Conservation (phyloP, 2,329 filamentous ascomycete species). For the Talaromyces sp. region DNA sequence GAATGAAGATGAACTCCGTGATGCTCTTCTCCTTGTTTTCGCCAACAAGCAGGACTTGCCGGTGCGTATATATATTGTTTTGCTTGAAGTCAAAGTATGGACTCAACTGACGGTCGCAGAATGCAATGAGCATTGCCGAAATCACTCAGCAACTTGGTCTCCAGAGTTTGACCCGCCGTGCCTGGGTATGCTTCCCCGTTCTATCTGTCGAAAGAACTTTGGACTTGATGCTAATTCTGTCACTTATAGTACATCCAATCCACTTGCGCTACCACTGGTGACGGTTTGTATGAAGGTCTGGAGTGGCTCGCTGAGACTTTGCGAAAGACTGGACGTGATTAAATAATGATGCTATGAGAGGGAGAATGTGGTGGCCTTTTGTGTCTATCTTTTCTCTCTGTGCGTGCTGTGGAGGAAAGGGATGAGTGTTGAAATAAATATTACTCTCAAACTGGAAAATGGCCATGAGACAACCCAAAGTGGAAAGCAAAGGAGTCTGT, state of each 20-base stretch:
- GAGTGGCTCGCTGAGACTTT: constrained; percentile 84
- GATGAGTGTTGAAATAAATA: constrained; percentile 11
- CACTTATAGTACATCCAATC: constrained; percentile 87
- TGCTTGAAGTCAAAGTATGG: constrained; percentile 5
- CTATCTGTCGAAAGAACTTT: constrained; percentile 1
- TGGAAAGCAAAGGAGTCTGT: constrained; percentile 2
- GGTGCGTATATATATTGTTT: constrained; percentile 59
- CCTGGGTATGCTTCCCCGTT: constrained; percentile 70
- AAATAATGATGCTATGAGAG: constrained; percentile 23
- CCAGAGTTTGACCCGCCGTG: constrained; percentile 96
- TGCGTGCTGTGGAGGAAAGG: background rate
- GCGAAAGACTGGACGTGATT: constrained; percentile 59
- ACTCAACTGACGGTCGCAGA: constrained; percentile 52
- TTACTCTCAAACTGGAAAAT: constrained; percentile 11
- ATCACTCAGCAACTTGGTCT: constrained; percentile 99
- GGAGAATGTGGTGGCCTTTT: constrained; percentile 4
- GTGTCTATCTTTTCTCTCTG: background rate
- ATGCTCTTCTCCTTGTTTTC: constrained; percentile 93
- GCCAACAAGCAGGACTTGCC: constrained; percentile 99
- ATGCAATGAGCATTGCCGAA: constrained; percentile 99
- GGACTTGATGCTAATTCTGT: constrained; percentile 15
- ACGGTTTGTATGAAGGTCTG: constrained; percentile 98
- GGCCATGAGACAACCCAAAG: background rate
- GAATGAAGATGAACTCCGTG: constrained; percentile 97
- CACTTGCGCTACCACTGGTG: constrained; percentile 96